Percentiles rank a stretch among this genome's conserved stretches.
Evolutionary conservation across 164 flowering plant species (phyloP).

Genomic region (grape (Vitis vinifera)): ASM3070453v1 NC_081811.1:4855501-4856000

Average conservation of each 20-base stretch:
- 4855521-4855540: conserved; percentile 63
- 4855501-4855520: conserved; percentile 64
- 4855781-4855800: too few species aligned
- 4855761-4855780: conserved; percentile 17
- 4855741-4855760: conserved; percentile 42
- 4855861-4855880: conserved; percentile 55
- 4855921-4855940: conserved; percentile 31
- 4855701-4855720: conserved; percentile 49
- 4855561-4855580: conserved; percentile 31
- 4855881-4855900: conserved; percentile 49
- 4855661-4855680: conserved; percentile 33
- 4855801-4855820: neutral
- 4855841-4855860: conserved; percentile 40
- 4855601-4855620: conserved; percentile 45
- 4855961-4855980: conserved; percentile 59
- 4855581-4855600: conserved; percentile 27
- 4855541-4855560: conserved; percentile 58
- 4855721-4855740: conserved; percentile 54
- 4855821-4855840: conserved; percentile 25
- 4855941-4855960: conserved; percentile 26
- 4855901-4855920: conserved; percentile 36
- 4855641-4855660: conserved; percentile 28
- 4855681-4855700: conserved; percentile 35
- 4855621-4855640: conserved; percentile 50
- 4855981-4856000: conserved; percentile 45